These are phyloP conservation scores for Aspergillus bombycis DNA, from an alignment of 2,329 filamentous ascomycete species.

Conservation along the genomic window DNA sequence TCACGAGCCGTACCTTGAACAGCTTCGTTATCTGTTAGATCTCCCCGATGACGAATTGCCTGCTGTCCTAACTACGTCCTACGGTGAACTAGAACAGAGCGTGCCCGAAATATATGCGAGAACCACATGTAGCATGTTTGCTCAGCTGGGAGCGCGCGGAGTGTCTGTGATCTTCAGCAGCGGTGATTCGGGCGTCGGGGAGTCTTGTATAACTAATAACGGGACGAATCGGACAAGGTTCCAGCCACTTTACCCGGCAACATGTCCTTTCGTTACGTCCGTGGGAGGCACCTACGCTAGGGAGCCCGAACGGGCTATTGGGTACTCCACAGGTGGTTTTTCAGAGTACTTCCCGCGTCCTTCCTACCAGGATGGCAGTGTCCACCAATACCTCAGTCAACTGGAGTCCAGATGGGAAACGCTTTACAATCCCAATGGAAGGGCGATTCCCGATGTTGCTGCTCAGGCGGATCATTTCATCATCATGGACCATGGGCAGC, in stretches of 20 bases:
- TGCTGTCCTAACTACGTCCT: constrained; percentile 68
- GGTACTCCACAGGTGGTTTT: constrained; percentile 59
- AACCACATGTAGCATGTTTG: constrained; percentile 64
- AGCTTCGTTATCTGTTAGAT: constrained; percentile 62
- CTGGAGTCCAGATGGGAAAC: constrained; percentile 49
- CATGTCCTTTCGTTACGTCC: constrained; percentile 65
- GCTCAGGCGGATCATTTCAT: constrained; percentile 55
- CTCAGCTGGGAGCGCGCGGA: constrained; percentile 67
- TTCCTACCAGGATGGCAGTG: constrained; percentile 50
- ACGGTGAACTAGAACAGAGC: constrained; percentile 68
- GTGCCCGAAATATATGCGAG: constrained; percentile 63
- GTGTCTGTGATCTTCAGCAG: constrained; percentile 68
- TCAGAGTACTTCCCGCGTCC: constrained; percentile 53
- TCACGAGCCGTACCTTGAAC: constrained; percentile 70
- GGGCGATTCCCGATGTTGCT: constrained; percentile 65
- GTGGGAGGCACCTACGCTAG: constrained; percentile 62
- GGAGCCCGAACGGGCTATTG: constrained; percentile 56
- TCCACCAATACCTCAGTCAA: constrained; percentile 47
- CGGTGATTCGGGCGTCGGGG: constrained; percentile 65
- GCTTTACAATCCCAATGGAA: constrained; percentile 55
- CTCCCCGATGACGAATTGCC: constrained; percentile 61
- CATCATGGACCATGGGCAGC: constrained; percentile 43
- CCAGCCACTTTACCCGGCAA: constrained; percentile 58
- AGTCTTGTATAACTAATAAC: constrained; percentile 58
- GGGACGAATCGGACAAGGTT: constrained; percentile 57